Base-by-base conservation (phyloP, 23 red algal species). In the Porphyridium purpureum region DNA sequence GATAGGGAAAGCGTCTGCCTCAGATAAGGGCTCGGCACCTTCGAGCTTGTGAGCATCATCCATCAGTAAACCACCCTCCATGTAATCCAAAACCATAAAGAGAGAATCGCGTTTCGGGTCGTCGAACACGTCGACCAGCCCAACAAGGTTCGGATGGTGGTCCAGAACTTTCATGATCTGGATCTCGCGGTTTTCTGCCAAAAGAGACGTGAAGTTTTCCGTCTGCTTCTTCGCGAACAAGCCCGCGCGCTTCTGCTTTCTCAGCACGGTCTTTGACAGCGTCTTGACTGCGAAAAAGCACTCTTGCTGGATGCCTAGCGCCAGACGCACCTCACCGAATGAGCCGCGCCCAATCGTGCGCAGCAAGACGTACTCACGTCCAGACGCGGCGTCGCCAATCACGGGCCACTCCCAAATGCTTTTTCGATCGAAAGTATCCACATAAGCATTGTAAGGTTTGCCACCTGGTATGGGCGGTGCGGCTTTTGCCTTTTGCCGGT, bases 11-110 rank as follows among this genome's bases (percentile, higher is more conserved):
- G 76, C 72, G 5, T 55, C 69, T 1, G 75, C 75, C 48, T 94
- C 87, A 4, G 70, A 73, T 33, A 94, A 51, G 14, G 82, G 70
- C 29, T 71, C 72, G 47, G 78, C 82, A 25, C 70, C 74, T 34
- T 76, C 66, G 29, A 79, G 44, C 54, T 88, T 72, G 47, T n/a
- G n/a, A n/a, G n/a, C n/a, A n/a, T n/a, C n/a, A n/a, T n/a, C n/a
- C n/a, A n/a, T n/a, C n/a, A n/a, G n/a, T n/a, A n/a, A n/a, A n/a
- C n/a, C n/a, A n/a, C n/a, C n/a, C n/a, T n/a, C n/a, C n/a, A n/a
- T n/a, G n/a, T n/a, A 48, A 15, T 48, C 44, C 3, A 48, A 22
- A 1, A 48, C 44, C 19, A 48, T 48, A 5, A 21, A 48, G 17
- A 48, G 6, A 15, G 19, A 21, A 22, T 48, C 44, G 44, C 44